These are phyloP conservation scores for Dalbergia cochinchinensis DNA, from an alignment of 306 rosid genomes.

Conservation along the genomic window DNA sequence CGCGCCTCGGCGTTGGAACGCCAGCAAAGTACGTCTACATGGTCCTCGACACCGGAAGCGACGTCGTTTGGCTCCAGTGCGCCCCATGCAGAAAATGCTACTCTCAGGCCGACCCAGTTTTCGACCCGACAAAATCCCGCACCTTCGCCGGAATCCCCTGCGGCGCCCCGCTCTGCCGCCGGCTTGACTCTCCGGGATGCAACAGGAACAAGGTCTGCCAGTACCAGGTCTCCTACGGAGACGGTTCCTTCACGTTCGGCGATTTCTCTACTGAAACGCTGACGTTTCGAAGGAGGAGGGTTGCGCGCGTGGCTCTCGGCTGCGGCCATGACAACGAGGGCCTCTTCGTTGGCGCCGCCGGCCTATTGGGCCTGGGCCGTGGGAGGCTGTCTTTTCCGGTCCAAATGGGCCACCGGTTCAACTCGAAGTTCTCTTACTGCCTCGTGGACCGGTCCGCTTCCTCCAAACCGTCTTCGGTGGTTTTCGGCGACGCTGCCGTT, in stretches of 20 bases:
- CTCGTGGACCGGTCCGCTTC: conserved; percentile 91
- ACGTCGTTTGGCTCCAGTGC: conserved; percentile 92
- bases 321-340: conserved; percentile 95
- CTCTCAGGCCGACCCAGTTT: conserved; percentile 78
- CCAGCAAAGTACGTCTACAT: conserved; percentile 79
- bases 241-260: conserved; percentile 83
- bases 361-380: conserved; percentile 85
- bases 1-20: conserved; percentile 87
- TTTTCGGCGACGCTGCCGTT: conserved; percentile 82
- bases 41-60: conserved; percentile 95
- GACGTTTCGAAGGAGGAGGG: conserved; percentile 72
- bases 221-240: conserved; percentile 93
- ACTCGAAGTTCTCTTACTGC: conserved; percentile 87
- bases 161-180: conserved; percentile 71
- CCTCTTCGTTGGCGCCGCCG: conserved; percentile 91
- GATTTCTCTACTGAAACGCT: conserved; percentile 91
- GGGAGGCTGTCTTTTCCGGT: conserved; percentile 80
- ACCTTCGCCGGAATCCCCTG: conserved; percentile 68
- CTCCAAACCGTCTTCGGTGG: conserved; percentile 70
- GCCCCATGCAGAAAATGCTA: conserved; percentile 88
- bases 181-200: conserved; percentile 73
- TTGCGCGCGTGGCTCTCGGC: conserved; percentile 76
- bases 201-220: conserved; percentile 60
- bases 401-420: conserved; percentile 75
- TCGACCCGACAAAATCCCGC: conserved; percentile 72